Conservation (phyloP, 331 rosid genomes). For the Quercus tomentella region DNA sequence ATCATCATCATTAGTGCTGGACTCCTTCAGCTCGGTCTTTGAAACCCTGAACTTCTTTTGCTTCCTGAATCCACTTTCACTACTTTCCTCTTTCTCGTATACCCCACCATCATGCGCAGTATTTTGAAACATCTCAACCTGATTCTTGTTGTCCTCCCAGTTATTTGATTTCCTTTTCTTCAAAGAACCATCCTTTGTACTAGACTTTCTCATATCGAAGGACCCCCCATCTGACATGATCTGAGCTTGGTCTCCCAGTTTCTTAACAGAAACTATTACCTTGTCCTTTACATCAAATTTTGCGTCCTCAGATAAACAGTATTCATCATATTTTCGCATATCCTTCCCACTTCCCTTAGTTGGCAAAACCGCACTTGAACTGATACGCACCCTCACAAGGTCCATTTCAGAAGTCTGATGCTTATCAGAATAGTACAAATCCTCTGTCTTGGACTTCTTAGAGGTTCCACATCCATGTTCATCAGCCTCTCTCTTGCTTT, state of each 20-base stretch:
- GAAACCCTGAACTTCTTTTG: constrained; percentile 35
- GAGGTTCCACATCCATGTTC: constrained; percentile 35
- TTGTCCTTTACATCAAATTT: constrained; percentile 18
- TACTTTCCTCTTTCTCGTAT: constrained; percentile 35
- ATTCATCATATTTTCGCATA: constrained; percentile 33
- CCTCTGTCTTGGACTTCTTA: constrained; percentile 49
- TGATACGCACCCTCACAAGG: constrained; percentile 31
- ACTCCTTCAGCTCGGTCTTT: constrained; percentile 19
- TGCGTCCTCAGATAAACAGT: constrained; percentile 35
- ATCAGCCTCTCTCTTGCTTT: constrained; percentile 45
- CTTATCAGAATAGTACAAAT: constrained; percentile 19
- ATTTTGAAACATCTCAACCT: constrained; percentile 19
- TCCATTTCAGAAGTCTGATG: constrained; percentile 26
- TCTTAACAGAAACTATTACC: constrained; percentile 31
- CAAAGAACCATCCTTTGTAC: constrained; percentile 20
- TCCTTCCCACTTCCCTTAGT: constrained; percentile 39
- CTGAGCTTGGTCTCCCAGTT: constrained; percentile 28
- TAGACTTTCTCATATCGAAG: constrained; percentile 15
- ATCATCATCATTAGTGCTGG: constrained; percentile 24
- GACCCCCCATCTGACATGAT: constrained; percentile 28
- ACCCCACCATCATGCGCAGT: constrained; percentile 29
- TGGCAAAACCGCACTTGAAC: constrained; percentile 33
- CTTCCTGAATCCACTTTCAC: constrained; percentile 43
- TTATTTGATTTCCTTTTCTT: constrained; percentile 53
- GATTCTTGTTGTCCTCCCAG: constrained; percentile 40